Percentiles rank a stretch among this genome's conserved stretches.
phyloP scores from a whole-genome alignment of 805 yeast genomes.

The Wickerhamomyces mucosus region DNA sequence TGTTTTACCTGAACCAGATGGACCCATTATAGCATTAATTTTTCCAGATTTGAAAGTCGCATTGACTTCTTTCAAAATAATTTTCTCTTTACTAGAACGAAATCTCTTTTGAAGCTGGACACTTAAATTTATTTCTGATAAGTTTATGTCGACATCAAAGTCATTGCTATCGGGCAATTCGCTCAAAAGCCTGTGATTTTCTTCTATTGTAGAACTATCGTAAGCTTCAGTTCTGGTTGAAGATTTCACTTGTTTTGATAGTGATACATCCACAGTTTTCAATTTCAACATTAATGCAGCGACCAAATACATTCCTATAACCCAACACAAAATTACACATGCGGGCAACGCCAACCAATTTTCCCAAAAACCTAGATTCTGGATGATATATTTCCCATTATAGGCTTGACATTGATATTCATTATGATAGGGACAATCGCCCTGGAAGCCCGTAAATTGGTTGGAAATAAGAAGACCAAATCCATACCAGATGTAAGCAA shows the following conservation, averaged over 20 bases:
- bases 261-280: constrained; percentile 26
- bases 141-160: constrained; percentile 9
- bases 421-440: constrained; percentile 40
- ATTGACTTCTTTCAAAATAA: constrained; percentile 13
- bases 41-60: constrained; percentile 25
- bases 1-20: constrained; percentile 75
- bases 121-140: constrained; percentile 10
- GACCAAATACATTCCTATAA: constrained; percentile 37
- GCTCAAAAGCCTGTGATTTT: neutral
- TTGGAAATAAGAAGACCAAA: constrained; percentile 62
- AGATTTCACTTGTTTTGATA: constrained; percentile 14
- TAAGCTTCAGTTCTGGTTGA: constrained; percentile 3
- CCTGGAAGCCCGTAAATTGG: constrained; percentile 52
- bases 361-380: constrained; percentile 47
- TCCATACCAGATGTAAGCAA: constrained; percentile 70
- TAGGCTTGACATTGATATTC: constrained; percentile 32
- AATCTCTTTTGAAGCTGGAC: constrained; percentile 5
- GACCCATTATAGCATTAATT: constrained; percentile 71
- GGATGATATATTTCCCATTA: constrained; percentile 44
- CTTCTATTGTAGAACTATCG: neutral
- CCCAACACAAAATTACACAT: constrained; percentile 50
- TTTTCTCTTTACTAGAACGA: constrained; percentile 5
- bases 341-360: constrained; percentile 64
- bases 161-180: neutral
- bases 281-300: constrained; percentile 41